phyloP scores from a whole-genome alignment of 2,329 filamentous ascomycete species.

The Colletotrichum sp. region DNA sequence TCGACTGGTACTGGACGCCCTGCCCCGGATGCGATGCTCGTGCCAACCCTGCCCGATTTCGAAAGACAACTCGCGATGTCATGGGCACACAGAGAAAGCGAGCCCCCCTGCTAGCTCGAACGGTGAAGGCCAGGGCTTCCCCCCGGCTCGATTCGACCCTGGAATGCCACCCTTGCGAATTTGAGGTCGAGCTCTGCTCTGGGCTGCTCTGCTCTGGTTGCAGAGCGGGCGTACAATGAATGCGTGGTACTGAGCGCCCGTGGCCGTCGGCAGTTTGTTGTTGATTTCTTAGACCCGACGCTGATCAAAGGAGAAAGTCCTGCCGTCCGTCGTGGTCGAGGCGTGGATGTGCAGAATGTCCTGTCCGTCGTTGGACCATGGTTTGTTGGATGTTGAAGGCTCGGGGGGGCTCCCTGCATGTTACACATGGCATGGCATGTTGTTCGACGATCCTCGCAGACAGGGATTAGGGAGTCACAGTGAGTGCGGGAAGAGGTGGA shows the following conservation, averaged over 20 bases:
- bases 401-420: neutral
- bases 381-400: neutral
- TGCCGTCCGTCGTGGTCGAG: neutral
- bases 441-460: neutral
- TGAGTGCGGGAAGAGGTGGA: neutral
- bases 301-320: neutral
- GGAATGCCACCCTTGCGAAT: constrained; percentile 6
- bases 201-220: neutral
- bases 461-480: neutral
- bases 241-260: neutral
- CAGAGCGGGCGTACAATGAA: neutral
- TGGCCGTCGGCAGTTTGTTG: neutral
- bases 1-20: too few species aligned
- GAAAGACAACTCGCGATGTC: neutral
- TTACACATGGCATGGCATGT: constrained; percentile 1
- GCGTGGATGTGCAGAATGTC: neutral
- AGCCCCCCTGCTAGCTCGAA: constrained; percentile 6
- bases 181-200: neutral
- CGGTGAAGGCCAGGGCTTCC: constrained; percentile 3
- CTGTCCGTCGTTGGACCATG: neutral
- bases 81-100: neutral
- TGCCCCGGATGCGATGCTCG: neutral
- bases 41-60: constrained; percentile 1
- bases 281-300: neutral
- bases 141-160: neutral